These are phyloP conservation scores for Daldinia sp. DNA, from an alignment of 2,329 filamentous ascomycete genomes.

Conservation along the genomic window DNA sequence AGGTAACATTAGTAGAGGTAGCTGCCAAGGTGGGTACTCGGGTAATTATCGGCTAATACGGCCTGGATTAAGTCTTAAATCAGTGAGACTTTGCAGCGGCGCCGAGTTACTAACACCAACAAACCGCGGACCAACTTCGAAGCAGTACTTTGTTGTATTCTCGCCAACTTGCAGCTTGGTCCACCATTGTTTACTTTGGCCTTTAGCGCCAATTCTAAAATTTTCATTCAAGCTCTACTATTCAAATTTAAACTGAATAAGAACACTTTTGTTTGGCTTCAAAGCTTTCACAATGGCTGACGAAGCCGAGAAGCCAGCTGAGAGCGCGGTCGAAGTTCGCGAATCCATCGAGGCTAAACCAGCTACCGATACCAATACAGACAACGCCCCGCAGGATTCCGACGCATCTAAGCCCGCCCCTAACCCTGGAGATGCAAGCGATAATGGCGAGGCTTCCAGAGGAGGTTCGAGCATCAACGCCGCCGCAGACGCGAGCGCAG, in stretches of 20 bases:
- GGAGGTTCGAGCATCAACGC: slow-evolving; percentile 40
- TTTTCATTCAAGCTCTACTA: slow-evolving; percentile 5
- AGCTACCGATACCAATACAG: slow-evolving; percentile 26
- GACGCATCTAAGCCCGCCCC: slow-evolving; percentile 25
- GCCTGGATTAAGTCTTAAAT: slow-evolving; percentile 1
- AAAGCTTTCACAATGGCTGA: slow-evolving; percentile 43
- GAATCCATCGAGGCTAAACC: slow-evolving; percentile 64
- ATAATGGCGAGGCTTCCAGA: slow-evolving; percentile 15
- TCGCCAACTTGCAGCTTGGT: slow-evolving; percentile 8
- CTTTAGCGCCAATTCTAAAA: slow-evolving; percentile 6
- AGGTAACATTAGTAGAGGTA: too few relatives aligned
- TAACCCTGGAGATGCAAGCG: slow-evolving; percentile 4
- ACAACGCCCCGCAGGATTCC: slow-evolving; percentile 18
- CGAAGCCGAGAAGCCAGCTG: slow-evolving; percentile 52
- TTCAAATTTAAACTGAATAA: neutral
- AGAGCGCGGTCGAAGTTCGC: slow-evolving; percentile 60
- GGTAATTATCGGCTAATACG: neutral
- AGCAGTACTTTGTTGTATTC: slow-evolving; percentile 11
- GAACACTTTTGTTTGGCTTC: slow-evolving; percentile 1
- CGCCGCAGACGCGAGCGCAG: slow-evolving; percentile 45
- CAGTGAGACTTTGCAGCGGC: slow-evolving; percentile 5
- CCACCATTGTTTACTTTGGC: slow-evolving; percentile 26
- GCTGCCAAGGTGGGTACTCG: neutral
- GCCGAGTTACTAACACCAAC: slow-evolving; percentile 2
- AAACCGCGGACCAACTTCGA: slow-evolving; percentile 9